Percentiles rank a stretch among this genome's conserved stretches.
Conservation (phyloP, 495 filamentous ascomycete species). For the Aspergillus ostianus region DNA sequence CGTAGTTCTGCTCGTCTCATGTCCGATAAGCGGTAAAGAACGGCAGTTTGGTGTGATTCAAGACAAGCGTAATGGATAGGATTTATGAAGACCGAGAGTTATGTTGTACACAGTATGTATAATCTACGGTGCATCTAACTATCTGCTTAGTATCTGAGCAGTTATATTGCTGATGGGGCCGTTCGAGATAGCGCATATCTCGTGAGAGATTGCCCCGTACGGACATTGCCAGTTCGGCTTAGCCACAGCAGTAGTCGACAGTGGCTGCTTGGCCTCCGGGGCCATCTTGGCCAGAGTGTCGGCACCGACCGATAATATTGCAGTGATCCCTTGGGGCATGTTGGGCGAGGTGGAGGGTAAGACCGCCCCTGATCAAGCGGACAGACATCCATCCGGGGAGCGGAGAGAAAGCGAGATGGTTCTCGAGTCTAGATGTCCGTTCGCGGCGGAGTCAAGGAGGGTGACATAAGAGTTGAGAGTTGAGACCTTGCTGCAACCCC, state of each 20-base stretch:
- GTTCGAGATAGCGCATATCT: background rate
- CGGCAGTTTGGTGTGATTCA: too few species aligned
- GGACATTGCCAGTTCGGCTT: background rate
- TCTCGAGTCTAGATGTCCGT: background rate
- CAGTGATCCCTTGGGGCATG: background rate
- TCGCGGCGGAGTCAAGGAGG: background rate
- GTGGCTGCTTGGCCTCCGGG: background rate
- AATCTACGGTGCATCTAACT: too few species aligned
- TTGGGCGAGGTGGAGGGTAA: background rate
- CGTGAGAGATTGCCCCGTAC: background rate
- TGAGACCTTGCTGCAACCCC: constrained; percentile 7
- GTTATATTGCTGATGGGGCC: background rate
- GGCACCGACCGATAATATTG: background rate
- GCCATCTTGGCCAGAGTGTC: background rate
- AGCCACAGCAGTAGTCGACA: background rate
- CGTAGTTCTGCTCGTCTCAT: too few species aligned
- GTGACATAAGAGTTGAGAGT: background rate
- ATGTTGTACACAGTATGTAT: too few species aligned
- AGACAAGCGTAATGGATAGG: background rate
- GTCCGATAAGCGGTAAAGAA: too few species aligned
- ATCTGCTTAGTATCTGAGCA: too few species aligned
- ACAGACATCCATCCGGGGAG: too few species aligned
- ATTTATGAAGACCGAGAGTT: background rate
- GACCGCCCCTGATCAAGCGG: background rate
- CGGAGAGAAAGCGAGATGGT: background rate